phyloP scores from a whole-genome alignment of 1,284 basidiomycete species.

The Austroboletus rostrupii region DNA sequence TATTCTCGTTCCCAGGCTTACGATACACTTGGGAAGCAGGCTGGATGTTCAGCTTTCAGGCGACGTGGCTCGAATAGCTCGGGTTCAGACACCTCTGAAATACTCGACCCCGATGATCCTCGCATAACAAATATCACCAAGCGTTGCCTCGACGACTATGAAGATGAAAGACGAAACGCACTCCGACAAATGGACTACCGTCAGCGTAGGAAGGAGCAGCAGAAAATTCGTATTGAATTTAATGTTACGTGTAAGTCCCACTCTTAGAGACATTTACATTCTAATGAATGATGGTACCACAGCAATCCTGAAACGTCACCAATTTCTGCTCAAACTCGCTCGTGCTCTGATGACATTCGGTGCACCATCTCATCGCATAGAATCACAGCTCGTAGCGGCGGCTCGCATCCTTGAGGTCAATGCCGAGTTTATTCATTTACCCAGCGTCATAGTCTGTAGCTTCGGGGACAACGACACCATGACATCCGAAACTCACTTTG shows the following conservation, averaged over 20 bases:
- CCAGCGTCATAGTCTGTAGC: conserved; percentile 77
- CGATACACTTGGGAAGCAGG: conserved; percentile 7
- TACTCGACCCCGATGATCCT: conserved; percentile 54
- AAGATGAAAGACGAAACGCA: conserved; percentile 55
- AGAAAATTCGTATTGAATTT: conserved; percentile 63
- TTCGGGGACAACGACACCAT: conserved; percentile 79
- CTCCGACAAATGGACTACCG: conserved; percentile 63
- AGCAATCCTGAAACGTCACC: conserved; percentile 56
- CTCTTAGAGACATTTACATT: not conserved
- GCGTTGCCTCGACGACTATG: conserved; percentile 49
- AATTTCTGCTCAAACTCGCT: conserved; percentile 61
- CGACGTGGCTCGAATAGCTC: conserved; percentile 23
- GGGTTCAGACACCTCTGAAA: conserved; percentile 37
- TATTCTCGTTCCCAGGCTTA: conserved; percentile 28
- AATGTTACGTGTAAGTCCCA: conserved; percentile 57
- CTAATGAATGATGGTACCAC: not conserved
- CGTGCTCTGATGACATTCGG: conserved; percentile 66
- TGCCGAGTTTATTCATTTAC: conserved; percentile 78
- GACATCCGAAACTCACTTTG: conserved; percentile 77
- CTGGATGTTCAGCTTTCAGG: conserved; percentile 4
- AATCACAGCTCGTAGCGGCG: conserved; percentile 67
- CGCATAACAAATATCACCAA: conserved; percentile 43
- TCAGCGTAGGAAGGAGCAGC: conserved; percentile 57
- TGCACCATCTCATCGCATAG: conserved; percentile 70
- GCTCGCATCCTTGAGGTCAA: conserved; percentile 81